Conservation (phyloP, 73 alveolate genomes). For the Urostyla sp. region DNA sequence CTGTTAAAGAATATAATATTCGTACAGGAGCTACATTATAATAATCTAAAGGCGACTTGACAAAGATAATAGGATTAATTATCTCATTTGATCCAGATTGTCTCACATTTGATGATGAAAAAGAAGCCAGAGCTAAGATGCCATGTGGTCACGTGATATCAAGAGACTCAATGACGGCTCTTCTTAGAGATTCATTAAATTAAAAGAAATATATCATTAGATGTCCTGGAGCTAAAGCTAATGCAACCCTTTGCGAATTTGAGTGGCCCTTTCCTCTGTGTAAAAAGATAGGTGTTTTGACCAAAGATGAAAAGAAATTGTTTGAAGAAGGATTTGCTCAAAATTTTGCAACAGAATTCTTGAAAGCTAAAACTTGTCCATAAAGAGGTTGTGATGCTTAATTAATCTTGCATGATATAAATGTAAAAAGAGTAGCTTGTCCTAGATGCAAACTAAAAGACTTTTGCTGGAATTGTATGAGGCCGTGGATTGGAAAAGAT, state of each 20-base stretch:
- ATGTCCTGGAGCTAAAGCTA: constrained; percentile 25
- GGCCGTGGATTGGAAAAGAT: constrained; percentile 11
- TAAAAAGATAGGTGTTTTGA: constrained; percentile 34
- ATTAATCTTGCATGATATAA: constrained; percentile 6
- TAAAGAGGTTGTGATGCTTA: too few relatives aligned
- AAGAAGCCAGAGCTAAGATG: constrained; percentile 55
- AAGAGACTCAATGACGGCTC: constrained; percentile 32
- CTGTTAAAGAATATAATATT: background rate
- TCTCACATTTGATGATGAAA: background rate
- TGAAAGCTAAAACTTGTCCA: background rate
- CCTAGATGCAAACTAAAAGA: constrained; percentile 26
- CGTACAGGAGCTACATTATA: constrained; percentile 7
- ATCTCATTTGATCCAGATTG: constrained; percentile 42
- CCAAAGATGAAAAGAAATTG: constrained; percentile 19
- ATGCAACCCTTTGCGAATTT: background rate
- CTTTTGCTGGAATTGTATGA: constrained; percentile 44
- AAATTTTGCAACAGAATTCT: too few relatives aligned
- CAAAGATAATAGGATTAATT: constrained; percentile 21
- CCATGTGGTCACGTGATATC: constrained; percentile 62
- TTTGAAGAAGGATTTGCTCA: constrained; percentile 45
- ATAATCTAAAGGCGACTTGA: constrained; percentile 31
- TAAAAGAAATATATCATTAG: constrained; percentile 16
- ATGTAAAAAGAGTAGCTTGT: background rate
- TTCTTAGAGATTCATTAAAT: constrained; percentile 10
- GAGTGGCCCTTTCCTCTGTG: constrained; percentile 49